Conservation (phyloP, 495 filamentous ascomycete species). For the Apodospora peruviana region DNA sequence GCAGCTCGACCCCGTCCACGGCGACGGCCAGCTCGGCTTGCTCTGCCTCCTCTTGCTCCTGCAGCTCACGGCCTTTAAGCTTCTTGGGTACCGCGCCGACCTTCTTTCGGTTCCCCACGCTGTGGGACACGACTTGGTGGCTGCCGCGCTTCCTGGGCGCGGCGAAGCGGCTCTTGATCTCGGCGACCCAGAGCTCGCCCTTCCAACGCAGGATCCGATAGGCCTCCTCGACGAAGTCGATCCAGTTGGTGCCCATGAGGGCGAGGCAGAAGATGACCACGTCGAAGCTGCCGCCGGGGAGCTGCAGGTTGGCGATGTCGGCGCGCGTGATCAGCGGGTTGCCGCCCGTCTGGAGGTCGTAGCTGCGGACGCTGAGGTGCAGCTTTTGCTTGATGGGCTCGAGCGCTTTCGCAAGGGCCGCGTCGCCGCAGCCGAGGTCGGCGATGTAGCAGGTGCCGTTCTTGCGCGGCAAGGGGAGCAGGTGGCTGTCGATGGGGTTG, state of each 20-base stretch:
- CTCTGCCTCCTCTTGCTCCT: slow-evolving; percentile 39
- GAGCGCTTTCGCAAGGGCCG: slow-evolving; percentile 60
- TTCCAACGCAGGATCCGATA: slow-evolving; percentile 82
- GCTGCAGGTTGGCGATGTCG: slow-evolving; percentile 78
- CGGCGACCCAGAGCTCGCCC: slow-evolving; percentile 92
- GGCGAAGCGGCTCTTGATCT: slow-evolving; percentile 89
- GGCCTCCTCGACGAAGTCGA: slow-evolving; percentile 92
- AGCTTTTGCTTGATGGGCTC: slow-evolving; percentile 49
- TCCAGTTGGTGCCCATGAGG: slow-evolving; percentile 98
- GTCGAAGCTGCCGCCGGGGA: slow-evolving; percentile 67
- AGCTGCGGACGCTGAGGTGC: slow-evolving; percentile 34
- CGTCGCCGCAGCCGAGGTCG: slow-evolving; percentile 62
- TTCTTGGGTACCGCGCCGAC: slow-evolving; percentile 38
- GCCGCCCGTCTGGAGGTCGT: slow-evolving; percentile 52
- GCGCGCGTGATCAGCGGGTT: slow-evolving; percentile 72
- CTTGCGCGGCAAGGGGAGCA: slow-evolving; percentile 34
- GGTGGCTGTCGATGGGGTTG: slow-evolving; percentile 15
- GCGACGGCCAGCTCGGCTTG: slow-evolving; percentile 44
- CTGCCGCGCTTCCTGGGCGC: slow-evolving; percentile 37
- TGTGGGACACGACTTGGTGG: slow-evolving; percentile 53
- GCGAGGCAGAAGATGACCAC: slow-evolving; percentile 91
- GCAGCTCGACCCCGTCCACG: slow-evolving; percentile 45
- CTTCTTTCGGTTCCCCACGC: slow-evolving; percentile 52
- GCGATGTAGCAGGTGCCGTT: slow-evolving; percentile 61
- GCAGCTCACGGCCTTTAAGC: slow-evolving; percentile 30